These are phyloP conservation scores for Xanthoconium stramineum DNA, from an alignment of 768 basidiomycete species.

Conservation along the genomic window DNA sequence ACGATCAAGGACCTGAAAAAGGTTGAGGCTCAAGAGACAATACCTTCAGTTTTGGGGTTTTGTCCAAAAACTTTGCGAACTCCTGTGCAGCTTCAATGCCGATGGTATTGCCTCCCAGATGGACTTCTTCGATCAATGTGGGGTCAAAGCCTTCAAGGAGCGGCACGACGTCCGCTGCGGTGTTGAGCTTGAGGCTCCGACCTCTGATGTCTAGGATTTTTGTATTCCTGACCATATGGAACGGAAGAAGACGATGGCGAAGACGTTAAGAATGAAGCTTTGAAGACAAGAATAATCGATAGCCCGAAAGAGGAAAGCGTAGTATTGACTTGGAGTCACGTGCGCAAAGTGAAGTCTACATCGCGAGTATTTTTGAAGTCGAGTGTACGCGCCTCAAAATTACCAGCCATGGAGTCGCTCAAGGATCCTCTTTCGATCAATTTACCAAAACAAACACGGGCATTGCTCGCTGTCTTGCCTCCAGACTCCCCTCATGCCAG, in stretches of 20 bases:
- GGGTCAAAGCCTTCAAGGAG: slow-evolving; percentile 66
- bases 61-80: slow-evolving; percentile 73
- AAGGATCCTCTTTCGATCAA: slow-evolving; percentile 61
- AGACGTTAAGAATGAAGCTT: too few species aligned
- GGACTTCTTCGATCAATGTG: slow-evolving; percentile 74
- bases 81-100: slow-evolving; percentile 88
- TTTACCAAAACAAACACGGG: slow-evolving; percentile 49
- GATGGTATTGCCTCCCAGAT: slow-evolving; percentile 91
- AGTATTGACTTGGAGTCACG: slow-evolving; percentile 20
- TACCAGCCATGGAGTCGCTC: slow-evolving; percentile 11
- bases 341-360: slow-evolving; percentile 1
- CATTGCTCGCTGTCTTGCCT: slow-evolving; percentile 44
- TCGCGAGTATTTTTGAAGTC: neutral
- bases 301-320: slow-evolving; percentile 14
- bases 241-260: neutral
- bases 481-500: slow-evolving; percentile 38
- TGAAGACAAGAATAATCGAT: slow-evolving; percentile 13
- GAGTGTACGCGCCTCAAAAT: too few species aligned
- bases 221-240: slow-evolving; percentile 15
- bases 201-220: slow-evolving; percentile 30
- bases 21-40: neutral
- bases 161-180: slow-evolving; percentile 70
- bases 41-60: slow-evolving; percentile 69
- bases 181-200: slow-evolving; percentile 67
- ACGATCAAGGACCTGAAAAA: slow-evolving; percentile 2